Evolutionary conservation across 2,329 filamentous ascomycete genomes (phyloP).

Genomic region (Sarocladium brachiariae): DNA sequence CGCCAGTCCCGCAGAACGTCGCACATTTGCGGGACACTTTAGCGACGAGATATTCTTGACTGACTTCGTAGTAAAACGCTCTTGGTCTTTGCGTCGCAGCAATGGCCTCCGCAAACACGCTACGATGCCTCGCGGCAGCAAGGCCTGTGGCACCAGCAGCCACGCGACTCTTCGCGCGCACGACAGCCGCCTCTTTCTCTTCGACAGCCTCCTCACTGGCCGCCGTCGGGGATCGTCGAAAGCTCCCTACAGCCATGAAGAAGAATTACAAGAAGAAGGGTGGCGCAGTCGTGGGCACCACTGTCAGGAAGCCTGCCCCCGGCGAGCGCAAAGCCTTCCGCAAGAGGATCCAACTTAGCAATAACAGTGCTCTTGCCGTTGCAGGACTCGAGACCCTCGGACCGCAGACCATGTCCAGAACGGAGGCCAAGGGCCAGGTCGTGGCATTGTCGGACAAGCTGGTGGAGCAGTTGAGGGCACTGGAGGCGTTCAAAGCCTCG

Average conservation of each 20-base stretch:
- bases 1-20: background rate
- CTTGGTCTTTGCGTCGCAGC: conserved; percentile 7
- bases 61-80: background rate
- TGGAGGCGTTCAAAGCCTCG: conserved; percentile 83
- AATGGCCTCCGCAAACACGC: conserved; percentile 34
- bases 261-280: conserved; percentile 42
- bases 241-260: conserved; percentile 32
- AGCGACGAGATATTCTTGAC: background rate
- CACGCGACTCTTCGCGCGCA: conserved; percentile 18
- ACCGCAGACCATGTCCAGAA: conserved; percentile 44
- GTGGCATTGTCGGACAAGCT: conserved; percentile 60
- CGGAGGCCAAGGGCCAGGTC: conserved; percentile 56
- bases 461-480: conserved; percentile 73
- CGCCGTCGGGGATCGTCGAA: conserved; percentile 25
- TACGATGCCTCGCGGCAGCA: conserved; percentile 34
- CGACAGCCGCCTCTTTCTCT: conserved; percentile 33
- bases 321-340: conserved; percentile 84
- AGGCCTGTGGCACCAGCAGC: conserved; percentile 26
- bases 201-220: conserved; percentile 25
- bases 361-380: conserved; percentile 84
- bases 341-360: conserved; percentile 86
- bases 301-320: conserved; percentile 49
- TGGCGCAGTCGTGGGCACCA: background rate
- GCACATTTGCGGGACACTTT: background rate
- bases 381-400: conserved; percentile 57